Evolutionary conservation across 2,329 filamentous ascomycete species (phyloP).

Genomic region (Hypomyces rosellus): DNA sequence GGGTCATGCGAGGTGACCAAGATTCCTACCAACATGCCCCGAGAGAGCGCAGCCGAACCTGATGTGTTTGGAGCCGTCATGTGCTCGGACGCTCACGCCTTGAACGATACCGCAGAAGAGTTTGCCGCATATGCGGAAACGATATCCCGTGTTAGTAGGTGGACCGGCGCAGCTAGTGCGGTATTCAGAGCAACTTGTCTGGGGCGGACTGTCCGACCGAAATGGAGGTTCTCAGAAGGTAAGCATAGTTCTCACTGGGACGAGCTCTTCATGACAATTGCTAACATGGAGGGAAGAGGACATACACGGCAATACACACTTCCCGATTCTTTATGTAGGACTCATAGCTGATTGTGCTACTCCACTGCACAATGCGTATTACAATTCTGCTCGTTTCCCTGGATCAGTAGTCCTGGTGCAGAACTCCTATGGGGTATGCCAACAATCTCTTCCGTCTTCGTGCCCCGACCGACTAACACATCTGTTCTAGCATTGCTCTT

Average conservation of each 20-base stretch:
- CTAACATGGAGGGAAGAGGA: background rate
- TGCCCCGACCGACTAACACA: background rate
- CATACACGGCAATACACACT: slow-evolving; percentile 27
- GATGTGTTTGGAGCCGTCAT: slow-evolving; percentile 41
- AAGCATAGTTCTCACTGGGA: slow-evolving; percentile 9
- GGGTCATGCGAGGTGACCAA: slow-evolving; percentile 19
- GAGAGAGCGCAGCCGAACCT: slow-evolving; percentile 19
- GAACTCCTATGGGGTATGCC: slow-evolving; percentile 44
- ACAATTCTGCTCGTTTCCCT: slow-evolving; percentile 38
- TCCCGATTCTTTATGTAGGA: slow-evolving; percentile 41
- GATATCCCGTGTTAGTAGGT: slow-evolving; percentile 32
- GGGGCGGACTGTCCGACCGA: slow-evolving; percentile 32
- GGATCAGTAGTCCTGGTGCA: slow-evolving; percentile 42
- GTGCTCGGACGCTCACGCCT: slow-evolving; percentile 36
- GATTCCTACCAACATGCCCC: slow-evolving; percentile 22
- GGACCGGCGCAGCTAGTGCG: slow-evolving; percentile 38
- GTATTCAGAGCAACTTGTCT: slow-evolving; percentile 34
- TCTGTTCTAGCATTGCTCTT: slow-evolving; percentile 40
- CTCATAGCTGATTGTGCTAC: slow-evolving; percentile 43
- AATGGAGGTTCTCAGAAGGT: slow-evolving; percentile 32
- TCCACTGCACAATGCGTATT: slow-evolving; percentile 39
- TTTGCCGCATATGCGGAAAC: slow-evolving; percentile 28
- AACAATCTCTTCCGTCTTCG: background rate
- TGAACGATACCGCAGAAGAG: slow-evolving; percentile 26
- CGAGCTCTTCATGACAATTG: background rate